phyloP scores from a whole-genome alignment of 2,329 filamentous ascomycete genomes.

The Penicillium sp. region DNA sequence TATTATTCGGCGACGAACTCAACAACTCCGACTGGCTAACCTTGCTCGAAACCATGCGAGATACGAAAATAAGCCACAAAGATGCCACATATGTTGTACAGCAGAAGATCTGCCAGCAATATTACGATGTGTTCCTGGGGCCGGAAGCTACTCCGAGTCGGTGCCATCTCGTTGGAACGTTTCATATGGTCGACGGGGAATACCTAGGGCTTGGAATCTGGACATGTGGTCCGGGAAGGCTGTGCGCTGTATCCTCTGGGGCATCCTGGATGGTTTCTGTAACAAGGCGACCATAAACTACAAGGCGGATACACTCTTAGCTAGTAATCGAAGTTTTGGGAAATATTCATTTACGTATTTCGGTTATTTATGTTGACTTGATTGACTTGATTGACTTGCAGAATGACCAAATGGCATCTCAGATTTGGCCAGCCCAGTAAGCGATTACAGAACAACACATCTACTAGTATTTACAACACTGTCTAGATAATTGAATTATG shows the following conservation, averaged over 20 bases:
- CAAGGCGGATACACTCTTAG: too few relatives aligned
- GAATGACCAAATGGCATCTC: too few relatives aligned
- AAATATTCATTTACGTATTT: too few relatives aligned
- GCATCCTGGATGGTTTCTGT: constrained; percentile 25
- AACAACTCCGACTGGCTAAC: constrained; percentile 24
- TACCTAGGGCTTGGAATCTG: constrained; percentile 31
- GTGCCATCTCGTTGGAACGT: constrained; percentile 31
- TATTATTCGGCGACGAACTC: constrained; percentile 29
- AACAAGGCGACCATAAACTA: too few relatives aligned
- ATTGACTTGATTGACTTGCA: too few relatives aligned
- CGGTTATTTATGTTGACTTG: too few relatives aligned
- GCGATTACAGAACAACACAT: too few relatives aligned
- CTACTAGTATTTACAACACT: too few relatives aligned
- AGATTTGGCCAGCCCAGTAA: too few relatives aligned
- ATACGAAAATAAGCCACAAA: constrained; percentile 2
- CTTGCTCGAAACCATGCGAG: constrained; percentile 20
- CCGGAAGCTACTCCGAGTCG: background rate
- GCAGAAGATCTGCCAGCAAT: constrained; percentile 23
- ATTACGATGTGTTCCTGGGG: constrained; percentile 25
- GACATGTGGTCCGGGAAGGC: constrained; percentile 27
- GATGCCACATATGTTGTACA: constrained; percentile 26
- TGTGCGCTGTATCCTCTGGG: constrained; percentile 22
- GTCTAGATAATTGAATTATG: too few relatives aligned
- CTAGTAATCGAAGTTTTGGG: too few relatives aligned
- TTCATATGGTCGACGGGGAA: constrained; percentile 28